phyloP scores from a whole-genome alignment of 768 basidiomycete species.

The Flagelloscypha sp. region DNA sequence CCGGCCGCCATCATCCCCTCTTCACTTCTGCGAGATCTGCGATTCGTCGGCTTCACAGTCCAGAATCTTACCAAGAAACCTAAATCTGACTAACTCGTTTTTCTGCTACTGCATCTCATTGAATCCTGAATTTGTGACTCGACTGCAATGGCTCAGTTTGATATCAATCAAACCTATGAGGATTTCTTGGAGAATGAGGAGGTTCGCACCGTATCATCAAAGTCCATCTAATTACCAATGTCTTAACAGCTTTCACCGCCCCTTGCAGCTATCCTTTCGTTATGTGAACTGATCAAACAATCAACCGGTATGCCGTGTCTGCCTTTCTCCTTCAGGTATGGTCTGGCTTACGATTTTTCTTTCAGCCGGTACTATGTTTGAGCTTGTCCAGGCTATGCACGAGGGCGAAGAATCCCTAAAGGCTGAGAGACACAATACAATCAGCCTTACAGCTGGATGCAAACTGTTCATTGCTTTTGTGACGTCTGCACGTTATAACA shows the following conservation, averaged over 20 bases:
- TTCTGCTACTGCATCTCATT: no score
- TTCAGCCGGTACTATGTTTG: constrained; percentile 85
- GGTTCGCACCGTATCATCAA: constrained; percentile 31
- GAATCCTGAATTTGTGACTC: no score
- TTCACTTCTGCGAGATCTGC: no score
- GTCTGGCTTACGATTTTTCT: constrained; percentile 8
- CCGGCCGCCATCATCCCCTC: no score
- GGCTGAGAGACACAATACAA: constrained; percentile 60
- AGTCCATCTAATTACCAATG: constrained; percentile 5
- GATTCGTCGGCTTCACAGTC: no score
- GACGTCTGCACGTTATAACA: constrained; percentile 75
- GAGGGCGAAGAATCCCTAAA: constrained; percentile 62
- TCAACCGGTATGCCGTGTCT: constrained; percentile 53
- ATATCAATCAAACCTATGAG: no score
- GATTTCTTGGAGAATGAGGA: constrained; percentile 55
- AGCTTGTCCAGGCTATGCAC: constrained; percentile 79
- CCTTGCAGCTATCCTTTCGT: constrained; percentile 79
- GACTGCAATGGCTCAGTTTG: no score
- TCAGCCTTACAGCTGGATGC: constrained; percentile 83
- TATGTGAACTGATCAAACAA: constrained; percentile 73
- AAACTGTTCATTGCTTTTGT: constrained; percentile 88
- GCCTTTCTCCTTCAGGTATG: constrained; percentile 2
- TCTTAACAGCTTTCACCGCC: constrained; percentile 61
- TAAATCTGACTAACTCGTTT: no score
- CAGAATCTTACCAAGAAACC: no score